These are phyloP conservation scores for Gossypium schwendimanii DNA, from an alignment of 441 rosid genomes.

Conservation along the genomic window DNA sequence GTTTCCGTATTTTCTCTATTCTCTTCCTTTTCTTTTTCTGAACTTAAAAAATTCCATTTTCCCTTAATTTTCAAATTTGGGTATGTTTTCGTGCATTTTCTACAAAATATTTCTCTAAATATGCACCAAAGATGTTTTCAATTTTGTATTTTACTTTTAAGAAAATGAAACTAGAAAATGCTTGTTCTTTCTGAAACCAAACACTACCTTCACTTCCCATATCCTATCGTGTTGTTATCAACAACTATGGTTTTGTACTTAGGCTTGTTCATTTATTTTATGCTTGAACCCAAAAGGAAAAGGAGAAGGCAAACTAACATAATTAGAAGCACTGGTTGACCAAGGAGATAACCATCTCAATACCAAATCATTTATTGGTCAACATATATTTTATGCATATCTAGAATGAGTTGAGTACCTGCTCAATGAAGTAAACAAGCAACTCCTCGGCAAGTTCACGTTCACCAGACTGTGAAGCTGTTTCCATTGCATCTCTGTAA, in stretches of 20 bases:
- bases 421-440: slow-evolving; percentile 1
- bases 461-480: slow-evolving; percentile 81
- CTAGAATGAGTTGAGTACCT: not conserved
- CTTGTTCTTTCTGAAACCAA: no score
- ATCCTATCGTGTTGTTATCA: not conserved
- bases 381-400: not conserved
- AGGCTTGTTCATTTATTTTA: not conserved
- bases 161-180: no score
- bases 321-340: not conserved
- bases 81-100: not conserved
- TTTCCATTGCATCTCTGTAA: slow-evolving; percentile 98
- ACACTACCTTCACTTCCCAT: not conserved
- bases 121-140: not conserved
- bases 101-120: not conserved
- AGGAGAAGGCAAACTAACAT: not conserved
- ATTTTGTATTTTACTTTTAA: no score
- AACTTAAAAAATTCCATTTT: not conserved
- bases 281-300: not conserved
- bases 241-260: not conserved
- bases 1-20: not conserved
- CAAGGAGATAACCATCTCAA: not conserved
- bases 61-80: not conserved
- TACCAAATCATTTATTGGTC: not conserved
- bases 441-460: slow-evolving; percentile 6
- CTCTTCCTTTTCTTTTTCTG: not conserved